phyloP scores from a whole-genome alignment of 2,329 filamentous ascomycete genomes.

The Exophiala spinifera region DNA sequence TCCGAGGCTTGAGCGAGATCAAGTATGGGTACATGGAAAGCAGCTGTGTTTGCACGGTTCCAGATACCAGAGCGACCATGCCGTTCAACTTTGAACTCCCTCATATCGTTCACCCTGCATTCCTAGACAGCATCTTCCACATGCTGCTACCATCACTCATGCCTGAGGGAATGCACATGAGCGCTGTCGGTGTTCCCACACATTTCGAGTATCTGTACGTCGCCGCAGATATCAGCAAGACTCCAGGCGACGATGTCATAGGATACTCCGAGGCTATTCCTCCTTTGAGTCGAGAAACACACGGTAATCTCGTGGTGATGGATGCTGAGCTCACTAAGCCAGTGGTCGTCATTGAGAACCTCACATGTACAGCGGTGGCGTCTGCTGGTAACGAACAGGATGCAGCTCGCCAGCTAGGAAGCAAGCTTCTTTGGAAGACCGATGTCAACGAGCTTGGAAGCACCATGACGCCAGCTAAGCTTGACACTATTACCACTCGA shows the following conservation, averaged over 20 bases:
- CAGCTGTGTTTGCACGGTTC: constrained; percentile 28
- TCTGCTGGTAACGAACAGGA: background rate
- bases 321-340: constrained; percentile 5
- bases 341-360: constrained; percentile 1
- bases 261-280: constrained; percentile 4
- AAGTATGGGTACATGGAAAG: constrained; percentile 13
- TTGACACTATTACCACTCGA: background rate
- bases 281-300: constrained; percentile 3
- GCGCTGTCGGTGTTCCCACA: constrained; percentile 8
- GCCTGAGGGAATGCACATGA: constrained; percentile 8
- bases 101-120: constrained; percentile 34
- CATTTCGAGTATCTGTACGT: constrained; percentile 19
- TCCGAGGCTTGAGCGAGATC: constrained; percentile 29
- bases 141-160: constrained; percentile 28
- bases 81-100: constrained; percentile 31
- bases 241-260: constrained; percentile 1
- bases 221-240: background rate
- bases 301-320: constrained; percentile 2
- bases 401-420: background rate
- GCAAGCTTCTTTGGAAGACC: background rate
- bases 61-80: constrained; percentile 32
- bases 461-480: background rate
- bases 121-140: constrained; percentile 35
- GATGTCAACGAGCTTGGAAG: background rate
- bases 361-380: constrained; percentile 4